Evolutionary conservation across 345 rosid species (phyloP), one percentile per base, ranked within the genome.

Genomic region (Conringia planisiliqua): DNA sequence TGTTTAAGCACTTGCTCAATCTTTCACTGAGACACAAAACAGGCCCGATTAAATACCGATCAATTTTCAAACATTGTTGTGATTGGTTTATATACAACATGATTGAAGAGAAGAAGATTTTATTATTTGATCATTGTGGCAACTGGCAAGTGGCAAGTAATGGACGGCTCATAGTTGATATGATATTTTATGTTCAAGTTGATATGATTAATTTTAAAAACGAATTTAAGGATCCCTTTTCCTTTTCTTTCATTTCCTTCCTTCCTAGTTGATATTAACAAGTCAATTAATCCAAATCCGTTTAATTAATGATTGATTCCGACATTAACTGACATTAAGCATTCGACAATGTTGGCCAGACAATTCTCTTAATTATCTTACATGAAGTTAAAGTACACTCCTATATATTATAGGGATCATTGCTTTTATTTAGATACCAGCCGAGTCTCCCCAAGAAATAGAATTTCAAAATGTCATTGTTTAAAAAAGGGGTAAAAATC

Each of bases 291-390:
- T 39, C 48, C 24, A 60, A 67, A 59, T 74, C 55, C 2, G 20
- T 75, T 59, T 60, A 26, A 16, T 74, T 13, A 47, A 47, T 36
- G 18, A 50, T 51, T 60, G 47, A 51, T 51, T 60, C 79, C 56
- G 47, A 68, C 69, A 59, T 20, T 68, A 60, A 59, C 68, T 74
- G 72, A 74, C 78, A 74, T 5, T 47, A 58, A 66, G 67, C 73
- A 58, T 58, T 74, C 60, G 60, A 57, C 17, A 66, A 66, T 51
- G 55, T 62, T 74, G 66, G 60, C 61, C 51, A 74, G 10, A 57
- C 51, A 36, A 46, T 17, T 44, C 16, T 74, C 50, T 57, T 58
- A 24, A 35, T 13, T 24, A 44, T 55, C 46, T 33, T 9, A 24
- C 27, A 52, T 9, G 30, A 11, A 6, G 2, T n/a, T 63, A n/a